Evolutionary conservation across 306 rosid species (phyloP).

Genomic region (Crataegus laevigata): DNA sequence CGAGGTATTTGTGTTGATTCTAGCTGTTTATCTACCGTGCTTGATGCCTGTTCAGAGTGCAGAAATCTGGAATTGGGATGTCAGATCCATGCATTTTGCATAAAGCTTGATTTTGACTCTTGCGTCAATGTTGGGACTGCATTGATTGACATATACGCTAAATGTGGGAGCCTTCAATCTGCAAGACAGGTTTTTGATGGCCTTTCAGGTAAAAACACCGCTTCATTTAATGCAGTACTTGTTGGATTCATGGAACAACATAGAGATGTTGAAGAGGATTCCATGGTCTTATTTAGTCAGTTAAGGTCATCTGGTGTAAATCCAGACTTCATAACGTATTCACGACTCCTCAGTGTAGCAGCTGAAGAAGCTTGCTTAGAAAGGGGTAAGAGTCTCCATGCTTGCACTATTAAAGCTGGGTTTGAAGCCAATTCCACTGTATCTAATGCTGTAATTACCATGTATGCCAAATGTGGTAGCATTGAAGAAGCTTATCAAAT

Average conservation of each 20-base stretch:
- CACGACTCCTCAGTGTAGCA: slow-evolving; percentile 33
- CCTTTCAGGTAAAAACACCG: slow-evolving; percentile 24
- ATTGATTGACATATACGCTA: slow-evolving; percentile 38
- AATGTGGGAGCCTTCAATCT: slow-evolving; percentile 31
- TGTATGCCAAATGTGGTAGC: slow-evolving; percentile 53
- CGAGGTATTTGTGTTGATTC: slow-evolving; percentile 29
- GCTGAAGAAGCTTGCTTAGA: slow-evolving; percentile 39
- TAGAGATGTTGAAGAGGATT: slow-evolving; percentile 24
- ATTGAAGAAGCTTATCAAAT: slow-evolving; percentile 36
- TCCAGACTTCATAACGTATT: slow-evolving; percentile 34
- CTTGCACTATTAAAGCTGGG: slow-evolving; percentile 31
- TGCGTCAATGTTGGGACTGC: slow-evolving; percentile 27
- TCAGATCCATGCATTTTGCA: slow-evolving; percentile 30
- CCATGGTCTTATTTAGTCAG: slow-evolving; percentile 27
- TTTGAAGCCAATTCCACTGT: slow-evolving; percentile 31
- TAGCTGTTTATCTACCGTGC: slow-evolving; percentile 23
- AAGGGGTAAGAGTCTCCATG: slow-evolving; percentile 44
- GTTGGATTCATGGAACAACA: slow-evolving; percentile 37
- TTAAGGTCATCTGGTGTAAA: slow-evolving; percentile 25
- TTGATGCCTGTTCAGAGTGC: slow-evolving; percentile 46
- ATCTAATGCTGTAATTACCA: slow-evolving; percentile 38
- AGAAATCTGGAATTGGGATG: slow-evolving; percentile 28
- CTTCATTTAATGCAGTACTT: slow-evolving; percentile 42
- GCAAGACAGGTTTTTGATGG: slow-evolving; percentile 29
- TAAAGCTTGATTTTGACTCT: slow-evolving; percentile 30